These are phyloP conservation scores for Ophiostoma sp. DNA, from an alignment of 2,329 filamentous ascomycete genomes.

Conservation along the genomic window DNA sequence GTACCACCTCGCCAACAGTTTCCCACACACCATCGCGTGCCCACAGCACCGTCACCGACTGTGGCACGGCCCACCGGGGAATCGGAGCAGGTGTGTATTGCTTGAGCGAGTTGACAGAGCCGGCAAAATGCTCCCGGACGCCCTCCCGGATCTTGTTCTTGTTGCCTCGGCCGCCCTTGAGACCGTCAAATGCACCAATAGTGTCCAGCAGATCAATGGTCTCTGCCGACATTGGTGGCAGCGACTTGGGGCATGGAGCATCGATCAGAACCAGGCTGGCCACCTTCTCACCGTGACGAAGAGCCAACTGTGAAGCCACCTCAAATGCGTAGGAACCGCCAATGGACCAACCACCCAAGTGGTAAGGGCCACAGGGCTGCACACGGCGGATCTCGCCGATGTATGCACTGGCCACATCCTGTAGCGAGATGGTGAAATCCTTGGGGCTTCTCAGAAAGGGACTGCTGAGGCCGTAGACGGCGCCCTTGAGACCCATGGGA, in stretches of 20 bases:
- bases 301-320: conserved; percentile 8
- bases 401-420: not conserved
- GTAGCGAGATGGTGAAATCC: not conserved
- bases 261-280: conserved; percentile 1
- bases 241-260: not conserved
- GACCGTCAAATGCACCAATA: not conserved
- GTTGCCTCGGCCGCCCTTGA: not conserved
- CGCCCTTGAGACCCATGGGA: conserved; percentile 4
- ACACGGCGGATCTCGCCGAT: not conserved
- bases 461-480: conserved; percentile 22
- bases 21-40: conserved; percentile 25
- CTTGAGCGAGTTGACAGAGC: conserved; percentile 15
- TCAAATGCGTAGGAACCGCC: conserved; percentile 17
- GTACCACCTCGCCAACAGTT: conserved; percentile 16
- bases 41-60: conserved; percentile 11
- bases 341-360: conserved; percentile 16
- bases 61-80: conserved; percentile 1
- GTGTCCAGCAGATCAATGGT: conserved; percentile 3
- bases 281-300: not conserved
- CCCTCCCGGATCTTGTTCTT: conserved; percentile 3
- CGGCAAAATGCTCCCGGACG: conserved; percentile 15
- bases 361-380: conserved; percentile 11
- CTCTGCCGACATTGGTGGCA: not conserved
- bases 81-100: conserved; percentile 12
- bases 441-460: not conserved